Evolutionary conservation across 495 filamentous ascomycete genomes (phyloP), one percentile per base, ranked within the genome.

Genomic region (Trichocladium uniseriatum): DNA sequence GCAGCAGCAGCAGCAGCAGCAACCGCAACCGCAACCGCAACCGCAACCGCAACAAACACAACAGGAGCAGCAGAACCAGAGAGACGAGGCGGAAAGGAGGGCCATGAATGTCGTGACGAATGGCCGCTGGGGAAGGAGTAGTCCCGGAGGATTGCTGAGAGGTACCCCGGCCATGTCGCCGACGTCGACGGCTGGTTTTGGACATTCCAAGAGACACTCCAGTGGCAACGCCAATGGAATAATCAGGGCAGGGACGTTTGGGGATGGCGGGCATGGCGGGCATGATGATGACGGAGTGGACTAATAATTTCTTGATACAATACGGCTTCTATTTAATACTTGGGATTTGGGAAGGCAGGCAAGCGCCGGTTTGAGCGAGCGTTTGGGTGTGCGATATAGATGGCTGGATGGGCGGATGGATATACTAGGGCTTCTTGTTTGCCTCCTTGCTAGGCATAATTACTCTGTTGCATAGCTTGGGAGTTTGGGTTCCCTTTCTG

Each of bases 41-140:
- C 20, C 27, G 11, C 18, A 19, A 51, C 14, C 22, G 9, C 9
- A 50, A 24, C 32, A 37, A 15, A 28, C 52, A 29, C 52, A 40
- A 36, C 18, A 46, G 32, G 42, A 48, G 8, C 45, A 28, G 3
- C 45, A 31, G 22, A 24, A 40, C 14, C 39, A 38, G 15, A 29
- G 46, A 29, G 54, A 54, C 0, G 64, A 70, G 22, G 66, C 67
- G 0, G 70, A 73, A 42, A 57, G 56, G 19, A 60, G 58, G 28
- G 67, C 69, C 1, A 40, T 73, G 52, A 65, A 72, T 28, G 55
- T 73, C 6, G 70, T 73, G 1, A 72, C 67, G 18, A 73, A 73
- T 21, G 65, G 65, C 7, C 43, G 59, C 15, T 64, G 56, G 56
- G 61, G 54, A 3, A 56, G 65, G 7, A 68, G 65, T 47, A 61